Evolutionary conservation across 179 eudicot species (phyloP).

Genomic region (Silene coronaria): DNA sequence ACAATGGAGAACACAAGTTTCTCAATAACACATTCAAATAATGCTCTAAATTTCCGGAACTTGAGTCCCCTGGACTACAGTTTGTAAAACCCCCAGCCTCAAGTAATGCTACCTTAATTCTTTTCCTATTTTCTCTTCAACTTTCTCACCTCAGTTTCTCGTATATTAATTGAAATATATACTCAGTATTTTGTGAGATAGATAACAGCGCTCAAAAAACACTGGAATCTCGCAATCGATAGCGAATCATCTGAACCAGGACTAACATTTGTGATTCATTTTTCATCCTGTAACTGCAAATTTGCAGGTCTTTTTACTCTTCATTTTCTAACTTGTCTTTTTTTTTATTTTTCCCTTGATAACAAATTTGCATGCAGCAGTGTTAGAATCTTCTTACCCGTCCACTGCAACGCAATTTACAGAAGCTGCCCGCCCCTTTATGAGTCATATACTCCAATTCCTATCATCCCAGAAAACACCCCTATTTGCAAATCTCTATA

Average conservation of each 20-base stretch:
- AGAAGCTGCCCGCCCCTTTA: conserved; percentile 6
- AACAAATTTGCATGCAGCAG: conserved; percentile 27
- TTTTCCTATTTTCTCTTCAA: no score
- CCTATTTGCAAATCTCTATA: conserved; percentile 33
- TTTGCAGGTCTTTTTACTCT: neutral
- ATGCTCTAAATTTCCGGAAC: no score
- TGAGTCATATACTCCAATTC: conserved; percentile 11
- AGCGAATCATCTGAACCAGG: neutral
- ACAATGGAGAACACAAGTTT: no score
- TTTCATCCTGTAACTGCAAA: neutral
- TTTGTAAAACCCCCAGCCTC: no score
- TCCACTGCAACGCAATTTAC: conserved; percentile 36
- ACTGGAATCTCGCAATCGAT: neutral
- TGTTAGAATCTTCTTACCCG: conserved; percentile 32
- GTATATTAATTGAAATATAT: no score
- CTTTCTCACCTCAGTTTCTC: no score
- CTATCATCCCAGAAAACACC: conserved; percentile 28
- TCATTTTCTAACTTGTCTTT: neutral
- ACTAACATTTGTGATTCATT: neutral
- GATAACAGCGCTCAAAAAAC: no score
- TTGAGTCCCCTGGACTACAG: no score
- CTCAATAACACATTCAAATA: no score
- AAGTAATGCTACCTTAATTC: no score
- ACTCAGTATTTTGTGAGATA: no score
- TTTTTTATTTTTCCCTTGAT: neutral